Conservation (phyloP, 192 early-diverging fungal species). For the Piromyces finnis region DNA sequence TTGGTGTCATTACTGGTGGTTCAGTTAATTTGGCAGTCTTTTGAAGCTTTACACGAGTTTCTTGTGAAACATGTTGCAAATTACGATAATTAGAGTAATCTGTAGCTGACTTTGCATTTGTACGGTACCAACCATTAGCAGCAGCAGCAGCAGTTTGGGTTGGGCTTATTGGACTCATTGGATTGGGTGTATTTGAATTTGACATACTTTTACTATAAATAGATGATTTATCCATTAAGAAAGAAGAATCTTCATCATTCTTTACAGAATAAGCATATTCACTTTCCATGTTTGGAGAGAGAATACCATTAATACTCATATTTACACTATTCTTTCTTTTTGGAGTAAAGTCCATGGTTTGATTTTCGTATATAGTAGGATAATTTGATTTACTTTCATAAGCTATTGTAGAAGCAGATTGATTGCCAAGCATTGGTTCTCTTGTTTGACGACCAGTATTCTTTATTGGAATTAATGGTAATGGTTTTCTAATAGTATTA, state of each 20-base stretch:
- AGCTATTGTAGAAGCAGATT: neutral
- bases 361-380: neutral
- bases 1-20: neutral
- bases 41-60: neutral
- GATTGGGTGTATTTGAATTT: neutral
- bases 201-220: neutral
- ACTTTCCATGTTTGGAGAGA: neutral
- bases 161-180: neutral
- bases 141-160: neutral
- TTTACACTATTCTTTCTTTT: neutral
- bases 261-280: neutral
- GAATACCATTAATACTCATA: neutral
- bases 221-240: neutral
- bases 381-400: neutral
- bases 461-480: neutral
- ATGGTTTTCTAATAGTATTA: neutral
- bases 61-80: neutral
- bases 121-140: neutral
- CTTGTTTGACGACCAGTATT: neutral
- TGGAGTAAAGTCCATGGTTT: neutral
- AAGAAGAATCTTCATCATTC: neutral
- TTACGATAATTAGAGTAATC: neutral
- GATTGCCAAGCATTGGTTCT: neutral
- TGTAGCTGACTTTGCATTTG: neutral
- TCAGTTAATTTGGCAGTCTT: neutral